These are phyloP conservation scores for Hypomontagnella submonticulosa DNA, from an alignment of 495 filamentous ascomycete species.

Conservation along the genomic window DNA sequence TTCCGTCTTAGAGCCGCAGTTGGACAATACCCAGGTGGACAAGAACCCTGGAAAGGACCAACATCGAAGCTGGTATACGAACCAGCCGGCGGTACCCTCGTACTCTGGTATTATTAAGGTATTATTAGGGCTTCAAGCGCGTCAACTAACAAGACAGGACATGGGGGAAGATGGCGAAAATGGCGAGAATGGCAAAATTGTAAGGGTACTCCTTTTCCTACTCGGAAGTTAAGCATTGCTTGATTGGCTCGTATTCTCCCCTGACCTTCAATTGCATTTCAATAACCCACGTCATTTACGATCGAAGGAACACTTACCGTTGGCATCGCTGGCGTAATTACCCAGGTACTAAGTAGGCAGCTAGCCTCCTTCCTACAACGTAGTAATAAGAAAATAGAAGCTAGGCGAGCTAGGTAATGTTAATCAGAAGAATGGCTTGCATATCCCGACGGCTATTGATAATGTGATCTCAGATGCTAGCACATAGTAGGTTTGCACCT, in stretches of 20 bases:
- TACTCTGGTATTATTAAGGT: conserved; percentile 20
- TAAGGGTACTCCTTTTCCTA: conserved; percentile 17
- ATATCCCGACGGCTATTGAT: conserved; percentile 17
- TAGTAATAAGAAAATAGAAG: conserved; percentile 3
- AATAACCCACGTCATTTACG: conserved; percentile 35
- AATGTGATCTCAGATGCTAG: conserved; percentile 28
- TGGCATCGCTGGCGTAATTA: background rate
- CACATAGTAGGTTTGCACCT: conserved; percentile 15
- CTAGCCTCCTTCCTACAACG: conserved; percentile 14
- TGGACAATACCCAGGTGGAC: too few relatives aligned
- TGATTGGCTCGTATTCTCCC: conserved; percentile 34
- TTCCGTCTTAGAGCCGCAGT: conserved; percentile 21
- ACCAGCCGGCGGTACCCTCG: conserved; percentile 10
- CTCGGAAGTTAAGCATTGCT: conserved; percentile 11
- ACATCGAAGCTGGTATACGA: too few relatives aligned
- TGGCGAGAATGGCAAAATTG: conserved; percentile 13
- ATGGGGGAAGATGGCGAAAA: conserved; percentile 12
- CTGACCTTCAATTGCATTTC: conserved; percentile 24
- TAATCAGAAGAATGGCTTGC: conserved; percentile 10
- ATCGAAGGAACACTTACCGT: conserved; percentile 34
- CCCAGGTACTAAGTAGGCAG: conserved; percentile 1
- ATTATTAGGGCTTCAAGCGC: conserved; percentile 33
- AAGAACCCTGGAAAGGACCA: too few relatives aligned
- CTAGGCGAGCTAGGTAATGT: background rate
- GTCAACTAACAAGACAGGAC: conserved; percentile 17